Percentiles rank a stretch among this genome's conserved stretches.
Conservation (phyloP, 306 rosid genomes). For the Glycyrrhiza uralensis region DNA sequence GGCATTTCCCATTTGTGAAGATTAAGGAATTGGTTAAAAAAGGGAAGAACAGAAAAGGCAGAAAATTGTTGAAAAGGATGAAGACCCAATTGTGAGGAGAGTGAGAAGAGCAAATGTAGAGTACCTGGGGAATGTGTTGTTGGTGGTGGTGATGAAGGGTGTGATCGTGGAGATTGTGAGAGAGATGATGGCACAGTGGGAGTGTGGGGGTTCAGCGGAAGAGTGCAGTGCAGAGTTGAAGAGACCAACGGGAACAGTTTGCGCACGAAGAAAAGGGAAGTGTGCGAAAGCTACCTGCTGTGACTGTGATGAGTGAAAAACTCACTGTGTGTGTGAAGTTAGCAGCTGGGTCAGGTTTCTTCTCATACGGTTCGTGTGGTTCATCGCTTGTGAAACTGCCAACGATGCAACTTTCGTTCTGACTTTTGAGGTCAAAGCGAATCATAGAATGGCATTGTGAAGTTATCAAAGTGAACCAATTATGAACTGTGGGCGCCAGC, state of each 20-base stretch:
- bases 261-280: slow-evolving; percentile 29
- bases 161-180: slow-evolving; percentile 17
- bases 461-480: too few species aligned
- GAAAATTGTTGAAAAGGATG: neutral
- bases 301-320: slow-evolving; percentile 25
- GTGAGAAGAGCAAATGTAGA: slow-evolving; percentile 20
- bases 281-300: slow-evolving; percentile 38
- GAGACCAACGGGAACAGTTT: slow-evolving; percentile 41
- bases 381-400: neutral
- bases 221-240: neutral
- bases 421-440: neutral
- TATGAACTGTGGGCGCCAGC: too few species aligned
- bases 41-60: neutral
- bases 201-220: neutral
- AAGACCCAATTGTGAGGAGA: neutral
- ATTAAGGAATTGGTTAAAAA: neutral
- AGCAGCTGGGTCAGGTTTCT: slow-evolving; percentile 14
- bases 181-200: slow-evolving; percentile 20
- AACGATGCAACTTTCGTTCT: neutral
- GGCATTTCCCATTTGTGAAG: neutral
- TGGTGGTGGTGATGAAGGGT: neutral
- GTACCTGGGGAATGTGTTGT: slow-evolving; percentile 27
- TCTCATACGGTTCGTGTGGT: slow-evolving; percentile 15
- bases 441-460: neutral
- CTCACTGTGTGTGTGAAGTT: neutral